These are phyloP conservation scores for Cucumis sativus DNA, from an alignment of 306 rosid species.

Conservation along the genomic window DNA sequence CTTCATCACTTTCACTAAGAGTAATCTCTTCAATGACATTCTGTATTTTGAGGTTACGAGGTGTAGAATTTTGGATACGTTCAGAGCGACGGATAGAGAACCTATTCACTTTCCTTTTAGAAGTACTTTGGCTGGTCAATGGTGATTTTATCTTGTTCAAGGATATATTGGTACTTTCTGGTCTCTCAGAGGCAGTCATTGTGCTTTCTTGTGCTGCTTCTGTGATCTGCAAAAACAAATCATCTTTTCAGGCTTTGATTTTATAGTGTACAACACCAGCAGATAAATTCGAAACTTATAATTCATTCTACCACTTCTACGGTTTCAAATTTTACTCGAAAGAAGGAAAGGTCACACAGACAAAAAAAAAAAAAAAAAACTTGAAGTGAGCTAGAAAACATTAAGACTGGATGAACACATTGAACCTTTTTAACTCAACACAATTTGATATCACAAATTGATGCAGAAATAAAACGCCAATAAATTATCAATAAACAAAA, in stretches of 20 bases:
- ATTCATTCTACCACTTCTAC: neutral
- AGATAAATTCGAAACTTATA: neutral
- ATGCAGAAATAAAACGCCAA: neutral
- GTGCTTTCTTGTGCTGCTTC: neutral
- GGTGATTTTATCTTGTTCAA: neutral
- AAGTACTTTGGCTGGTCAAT: neutral
- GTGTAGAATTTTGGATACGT: slow-evolving; percentile 5
- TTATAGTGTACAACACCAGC: neutral
- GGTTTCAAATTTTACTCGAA: neutral
- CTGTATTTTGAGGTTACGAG: neutral
- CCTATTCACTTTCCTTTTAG: neutral
- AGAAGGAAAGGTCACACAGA: neutral
- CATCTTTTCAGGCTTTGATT: neutral
- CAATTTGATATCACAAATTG: neutral
- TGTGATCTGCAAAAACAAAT: neutral
- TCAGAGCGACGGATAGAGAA: slow-evolving; percentile 6
- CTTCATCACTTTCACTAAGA: slow-evolving; percentile 10
- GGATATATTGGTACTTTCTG: neutral
- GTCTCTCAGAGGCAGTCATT: neutral
- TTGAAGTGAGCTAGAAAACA: neutral
- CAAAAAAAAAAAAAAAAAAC: too few species aligned
- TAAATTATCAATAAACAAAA: neutral
- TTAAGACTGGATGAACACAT: neutral
- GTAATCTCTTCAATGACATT: slow-evolving; percentile 1
- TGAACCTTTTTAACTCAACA: neutral